Base-by-base conservation (phyloP, 495 filamentous ascomycete species). In the Umbilicaria muhlenbergii region DNA sequence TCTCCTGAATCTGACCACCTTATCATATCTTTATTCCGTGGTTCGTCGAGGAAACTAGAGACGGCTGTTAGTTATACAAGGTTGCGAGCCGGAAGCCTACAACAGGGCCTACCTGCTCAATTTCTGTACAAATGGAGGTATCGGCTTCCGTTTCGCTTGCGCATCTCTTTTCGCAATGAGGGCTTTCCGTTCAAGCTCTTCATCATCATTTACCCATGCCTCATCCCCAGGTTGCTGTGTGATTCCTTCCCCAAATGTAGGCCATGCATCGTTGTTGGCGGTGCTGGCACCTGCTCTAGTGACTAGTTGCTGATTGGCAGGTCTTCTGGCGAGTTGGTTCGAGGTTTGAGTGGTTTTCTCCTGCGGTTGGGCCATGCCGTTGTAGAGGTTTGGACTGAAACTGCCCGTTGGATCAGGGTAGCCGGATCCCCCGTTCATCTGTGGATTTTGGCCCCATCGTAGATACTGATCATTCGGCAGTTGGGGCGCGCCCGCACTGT, bases 101-200 rank as follows among this genome's bases (percentile, higher is more conserved):
- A 5, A 16, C 13, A 43, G 45, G 42, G 51, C 68, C 55, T 73
- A 93, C 91, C 91, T 96, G 78, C 86, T 93, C 46, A 99, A 62
- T 59, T 99, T 99, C 61, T 96, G 92, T 10, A 99, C 86, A 63
- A 99, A 99, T 11, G 91, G 91, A 2, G 91, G 92, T 32, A 99
- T 96, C 54, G 86, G 82, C 62, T 94, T 95, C 46, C 86, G 66
- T 57, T 94, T 93, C 2, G 78, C 67, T 61, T 83, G 79, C 3
- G 85, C 79, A 18, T 94, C 87, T 54, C 75, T 72, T 66, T 89
- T 92, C 13, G 86, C 87, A 38, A 73, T 59, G 47, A 74, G 55
- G 11, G 85, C 87, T 56, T 71, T 78, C 55, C 79, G 71, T 54
- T 89, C 83, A 8, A 94, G 70, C 28, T 82, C 68, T 40, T 85